phyloP scores from a whole-genome alignment of 1,284 basidiomycete species.

The Phylloporus sp. region DNA sequence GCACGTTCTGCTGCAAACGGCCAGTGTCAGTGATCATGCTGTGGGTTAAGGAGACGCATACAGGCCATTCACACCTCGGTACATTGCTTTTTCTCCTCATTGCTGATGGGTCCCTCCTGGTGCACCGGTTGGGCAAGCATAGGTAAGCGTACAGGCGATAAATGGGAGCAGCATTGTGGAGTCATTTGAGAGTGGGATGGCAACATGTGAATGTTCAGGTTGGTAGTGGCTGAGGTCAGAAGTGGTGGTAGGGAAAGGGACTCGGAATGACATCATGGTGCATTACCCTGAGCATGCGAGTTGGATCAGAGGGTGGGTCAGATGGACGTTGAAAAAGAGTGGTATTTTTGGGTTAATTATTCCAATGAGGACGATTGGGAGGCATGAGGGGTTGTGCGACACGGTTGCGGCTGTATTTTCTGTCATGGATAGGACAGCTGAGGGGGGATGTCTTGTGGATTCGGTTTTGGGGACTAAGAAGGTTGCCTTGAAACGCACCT shows the following conservation, averaged over 20 bases:
- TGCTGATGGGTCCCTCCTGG: constrained; percentile 85
- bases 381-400: no score
- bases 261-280: constrained; percentile 71
- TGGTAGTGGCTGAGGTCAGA: constrained; percentile 68
- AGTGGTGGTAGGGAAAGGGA: constrained; percentile 73
- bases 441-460: no score
- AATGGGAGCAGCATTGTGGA: constrained; percentile 66
- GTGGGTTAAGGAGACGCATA: constrained; percentile 38
- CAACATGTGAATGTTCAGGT: constrained; percentile 71
- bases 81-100: constrained; percentile 79
- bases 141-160: constrained; percentile 84
- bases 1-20: constrained; percentile 60
- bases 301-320: constrained; percentile 71
- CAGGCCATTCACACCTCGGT: constrained; percentile 60
- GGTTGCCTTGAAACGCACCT: no score
- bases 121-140: constrained; percentile 89
- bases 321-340: constrained; percentile 49
- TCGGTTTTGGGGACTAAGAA: no score
- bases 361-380: constrained; percentile 68
- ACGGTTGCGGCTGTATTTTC: no score
- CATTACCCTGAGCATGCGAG: constrained; percentile 72
- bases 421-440: no score
- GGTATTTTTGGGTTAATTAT: constrained; percentile 79
- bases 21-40: constrained; percentile 13
- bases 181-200: constrained; percentile 62